Evolutionary conservation across 2,329 filamentous ascomycete genomes (phyloP).

Genomic region (Furcasterigmium sp.): DNA sequence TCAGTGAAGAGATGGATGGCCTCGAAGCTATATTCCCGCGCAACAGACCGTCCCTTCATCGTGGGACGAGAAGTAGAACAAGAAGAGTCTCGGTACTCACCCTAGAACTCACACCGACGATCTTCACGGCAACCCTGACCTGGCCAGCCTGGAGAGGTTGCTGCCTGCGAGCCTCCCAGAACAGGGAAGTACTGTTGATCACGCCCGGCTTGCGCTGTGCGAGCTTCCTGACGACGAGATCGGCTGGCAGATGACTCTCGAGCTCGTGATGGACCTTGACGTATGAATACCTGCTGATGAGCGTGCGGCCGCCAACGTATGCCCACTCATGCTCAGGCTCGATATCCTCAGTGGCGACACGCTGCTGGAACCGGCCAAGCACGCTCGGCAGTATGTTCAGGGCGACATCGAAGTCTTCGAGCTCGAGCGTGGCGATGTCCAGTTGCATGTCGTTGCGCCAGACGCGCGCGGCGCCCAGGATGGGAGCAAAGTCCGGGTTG

Average conservation of each 20-base stretch:
- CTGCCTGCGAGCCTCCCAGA: no score
- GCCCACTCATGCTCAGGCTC: slow-evolving; percentile 5
- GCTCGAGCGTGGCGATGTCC: slow-evolving; percentile 5
- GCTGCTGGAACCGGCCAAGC: background rate
- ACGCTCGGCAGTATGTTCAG: background rate
- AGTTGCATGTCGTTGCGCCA: slow-evolving; percentile 1
- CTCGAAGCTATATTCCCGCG: background rate
- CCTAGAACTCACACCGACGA: slow-evolving; percentile 8
- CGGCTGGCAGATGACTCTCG: background rate
- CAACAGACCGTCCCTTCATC: background rate
- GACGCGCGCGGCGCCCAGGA: background rate
- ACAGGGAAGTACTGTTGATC: background rate
- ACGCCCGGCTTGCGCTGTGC: slow-evolving; percentile 4
- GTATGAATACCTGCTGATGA: slow-evolving; percentile 2
- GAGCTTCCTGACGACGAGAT: slow-evolving; percentile 4
- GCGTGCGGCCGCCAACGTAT: background rate
- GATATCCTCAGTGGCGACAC: accelerated
- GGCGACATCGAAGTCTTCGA: background rate
- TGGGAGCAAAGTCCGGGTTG: background rate
- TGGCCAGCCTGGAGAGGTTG: background rate
- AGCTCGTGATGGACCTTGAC: slow-evolving; percentile 3
- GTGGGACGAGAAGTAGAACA: background rate
- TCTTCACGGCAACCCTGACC: slow-evolving; percentile 2
- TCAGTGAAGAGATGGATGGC: slow-evolving; percentile 20
- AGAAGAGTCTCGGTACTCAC: background rate